Evolutionary conservation across 2,329 filamentous ascomycete genomes (phyloP).

Genomic region (Chaetomium olivaceum): DNA sequence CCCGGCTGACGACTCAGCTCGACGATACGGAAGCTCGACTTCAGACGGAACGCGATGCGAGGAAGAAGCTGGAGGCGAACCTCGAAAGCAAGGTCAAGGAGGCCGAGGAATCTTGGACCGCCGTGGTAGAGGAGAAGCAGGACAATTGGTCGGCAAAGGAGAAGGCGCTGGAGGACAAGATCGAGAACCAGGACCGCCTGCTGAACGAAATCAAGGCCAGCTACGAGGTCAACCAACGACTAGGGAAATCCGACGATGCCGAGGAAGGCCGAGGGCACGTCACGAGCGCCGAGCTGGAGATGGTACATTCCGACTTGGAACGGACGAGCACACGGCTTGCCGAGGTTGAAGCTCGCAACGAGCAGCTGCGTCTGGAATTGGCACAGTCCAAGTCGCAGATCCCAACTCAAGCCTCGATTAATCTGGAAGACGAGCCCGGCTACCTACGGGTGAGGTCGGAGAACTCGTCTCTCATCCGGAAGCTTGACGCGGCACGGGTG

Average conservation of each 20-base stretch:
- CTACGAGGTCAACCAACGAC: slow-evolving; percentile 91
- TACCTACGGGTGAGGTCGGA: slow-evolving; percentile 89
- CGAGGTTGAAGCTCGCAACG: slow-evolving; percentile 90
- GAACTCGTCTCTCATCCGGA: slow-evolving; percentile 87
- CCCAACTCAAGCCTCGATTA: slow-evolving; percentile 58
- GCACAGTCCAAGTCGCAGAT: slow-evolving; percentile 81
- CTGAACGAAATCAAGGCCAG: slow-evolving; percentile 94
- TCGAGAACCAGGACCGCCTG: slow-evolving; percentile 89
- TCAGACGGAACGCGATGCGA: slow-evolving; percentile 72
- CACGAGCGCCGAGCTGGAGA: slow-evolving; percentile 86
- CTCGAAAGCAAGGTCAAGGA: slow-evolving; percentile 83
- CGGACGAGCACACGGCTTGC: slow-evolving; percentile 83
- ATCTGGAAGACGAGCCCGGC: slow-evolving; percentile 83
- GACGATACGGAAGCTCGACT: slow-evolving; percentile 79
- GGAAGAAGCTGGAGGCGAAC: slow-evolving; percentile 73
- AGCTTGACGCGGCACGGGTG: slow-evolving; percentile 78
- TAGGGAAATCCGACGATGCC: slow-evolving; percentile 66
- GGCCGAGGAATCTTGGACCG: slow-evolving; percentile 85
- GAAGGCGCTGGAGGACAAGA: slow-evolving; percentile 81
- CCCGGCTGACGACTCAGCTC: slow-evolving; percentile 73
- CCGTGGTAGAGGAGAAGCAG: slow-evolving; percentile 87
- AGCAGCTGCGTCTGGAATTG: slow-evolving; percentile 85
- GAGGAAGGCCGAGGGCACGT: slow-evolving; percentile 63
- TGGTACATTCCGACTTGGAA: slow-evolving; percentile 88
- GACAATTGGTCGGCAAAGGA: slow-evolving; percentile 97